Evolutionary conservation across 2,329 filamentous ascomycete genomes (phyloP).

Genomic region (Aspergillus fischeri): DNA sequence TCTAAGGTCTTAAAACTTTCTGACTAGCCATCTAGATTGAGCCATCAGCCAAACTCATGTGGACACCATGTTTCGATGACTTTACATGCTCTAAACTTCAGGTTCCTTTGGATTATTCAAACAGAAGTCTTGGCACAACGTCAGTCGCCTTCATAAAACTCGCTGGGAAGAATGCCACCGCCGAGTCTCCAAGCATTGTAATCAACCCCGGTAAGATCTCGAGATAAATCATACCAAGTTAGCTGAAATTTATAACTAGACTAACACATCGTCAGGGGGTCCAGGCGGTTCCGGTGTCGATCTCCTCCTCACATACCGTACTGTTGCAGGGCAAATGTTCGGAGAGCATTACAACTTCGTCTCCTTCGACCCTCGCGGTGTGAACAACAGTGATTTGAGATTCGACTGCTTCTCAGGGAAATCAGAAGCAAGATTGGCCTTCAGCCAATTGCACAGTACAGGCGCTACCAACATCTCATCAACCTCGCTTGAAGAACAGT

Average conservation of each 20-base stretch:
- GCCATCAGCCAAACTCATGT: conserved; percentile 12
- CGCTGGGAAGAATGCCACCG: conserved; percentile 14
- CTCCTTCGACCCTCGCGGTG: conserved; percentile 42
- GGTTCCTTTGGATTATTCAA: conserved; percentile 14
- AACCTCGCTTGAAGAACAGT: conserved; percentile 27
- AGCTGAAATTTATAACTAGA: background rate
- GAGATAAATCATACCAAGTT: background rate
- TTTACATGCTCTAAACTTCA: conserved; percentile 12
- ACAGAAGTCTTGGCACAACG: conserved; percentile 9
- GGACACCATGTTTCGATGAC: conserved; percentile 12
- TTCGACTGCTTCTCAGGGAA: conserved; percentile 23
- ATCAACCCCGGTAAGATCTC: conserved; percentile 11
- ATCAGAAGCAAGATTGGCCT: conserved; percentile 12
- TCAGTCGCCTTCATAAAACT: conserved; percentile 16
- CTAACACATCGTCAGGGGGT: conserved; percentile 24
- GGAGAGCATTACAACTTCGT: conserved; percentile 43
- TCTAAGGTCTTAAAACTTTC: background rate
- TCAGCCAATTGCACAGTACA: conserved; percentile 21
- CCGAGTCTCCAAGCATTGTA: conserved; percentile 14
- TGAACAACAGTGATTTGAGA: conserved; percentile 30
- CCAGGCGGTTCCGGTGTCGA: conserved; percentile 37
- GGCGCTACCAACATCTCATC: conserved; percentile 19
- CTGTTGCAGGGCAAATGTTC: conserved; percentile 24
- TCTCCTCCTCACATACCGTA: conserved; percentile 22
- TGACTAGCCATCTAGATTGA: conserved; percentile 11